Base-by-base conservation (phyloP, 805 yeast genomes). In the Suhomyces tanzawaensis region DNA sequence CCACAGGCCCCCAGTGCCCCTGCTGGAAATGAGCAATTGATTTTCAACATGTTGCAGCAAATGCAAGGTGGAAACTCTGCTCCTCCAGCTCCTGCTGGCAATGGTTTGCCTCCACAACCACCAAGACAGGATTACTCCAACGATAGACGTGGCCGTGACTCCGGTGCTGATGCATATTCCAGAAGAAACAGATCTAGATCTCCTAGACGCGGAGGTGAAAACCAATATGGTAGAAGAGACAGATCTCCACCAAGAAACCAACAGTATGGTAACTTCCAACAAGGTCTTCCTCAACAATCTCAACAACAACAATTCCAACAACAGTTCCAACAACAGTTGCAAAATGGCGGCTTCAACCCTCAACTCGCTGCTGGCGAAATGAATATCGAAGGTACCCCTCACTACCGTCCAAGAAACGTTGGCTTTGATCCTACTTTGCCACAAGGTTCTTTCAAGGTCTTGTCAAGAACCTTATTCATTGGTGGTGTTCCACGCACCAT, bases 401-500 rank as follows among this genome's bases (percentile, higher is more conserved):
- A 85, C 61, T 85, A 67, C 60, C 79, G 95, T 62, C 82, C 82
- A n/a, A 79, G 80, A 52, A 78, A 77, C 40, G 82, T 88, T 30
- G 74, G 81, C 8, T 73, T 72, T 54, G 97, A 90, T 60, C 74
- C 76, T 27, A 63, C 76, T 9, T 64, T 89, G 40, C 93, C 95
- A 2, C 78, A 80, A 32, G 95, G 89, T 29, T 74, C 83, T 29
- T 76, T 91, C 51, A 85, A 83, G 56, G 96, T 91, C 2, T 75
- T 77, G 50, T 84, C 95, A 37, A 81, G 99, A 65, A 93, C 99
- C 0, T 67, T 93, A 42, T 93, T 93, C 54, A 81, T 93, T 43
- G 98, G 98, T 34, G 97, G 97, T 55, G 87, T 93, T 27, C 95
- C 95, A 12, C 78, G 77, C 40, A 67, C 75, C 43, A 89, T 87